phyloP scores from a whole-genome alignment of 345 rosid species.

The Rhodomyrtus tomentosa region DNA sequence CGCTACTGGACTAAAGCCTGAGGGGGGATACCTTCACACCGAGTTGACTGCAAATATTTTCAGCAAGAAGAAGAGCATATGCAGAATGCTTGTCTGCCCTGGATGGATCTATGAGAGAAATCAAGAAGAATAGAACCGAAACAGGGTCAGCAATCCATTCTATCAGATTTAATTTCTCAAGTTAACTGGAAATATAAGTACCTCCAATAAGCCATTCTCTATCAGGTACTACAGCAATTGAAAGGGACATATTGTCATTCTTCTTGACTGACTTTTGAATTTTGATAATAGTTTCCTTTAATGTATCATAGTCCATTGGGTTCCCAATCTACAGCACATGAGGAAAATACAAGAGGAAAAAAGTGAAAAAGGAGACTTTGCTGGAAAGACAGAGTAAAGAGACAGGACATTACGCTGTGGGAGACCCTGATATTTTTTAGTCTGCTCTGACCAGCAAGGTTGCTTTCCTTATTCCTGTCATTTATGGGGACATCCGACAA shows the following conservation, averaged over 20 bases:
- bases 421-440: constrained; percentile 51
- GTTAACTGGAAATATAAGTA: constrained; percentile 13
- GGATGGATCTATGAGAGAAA: constrained; percentile 51
- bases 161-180: neutral
- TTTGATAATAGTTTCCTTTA: constrained; percentile 51
- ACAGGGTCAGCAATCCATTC: neutral
- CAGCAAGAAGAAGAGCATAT: constrained; percentile 87
- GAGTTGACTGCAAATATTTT: constrained; percentile 74
- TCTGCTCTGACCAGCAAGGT: constrained; percentile 24
- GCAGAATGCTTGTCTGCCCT: constrained; percentile 91
- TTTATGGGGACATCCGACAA: constrained; percentile 80
- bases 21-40: constrained; percentile 52
- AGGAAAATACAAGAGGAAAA: neutral
- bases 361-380: neutral
- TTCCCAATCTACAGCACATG: constrained; percentile 59
- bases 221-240: constrained; percentile 77
- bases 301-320: constrained; percentile 65
- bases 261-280: constrained; percentile 41
- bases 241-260: constrained; percentile 46
- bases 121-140: neutral
- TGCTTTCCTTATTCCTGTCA: constrained; percentile 42
- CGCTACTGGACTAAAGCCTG: neutral
- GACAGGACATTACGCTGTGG: constrained; percentile 42
- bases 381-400: neutral
- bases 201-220: constrained; percentile 84